Conservation (phyloP, 164 flowering plant genomes). For the Piper betle region DNA sequence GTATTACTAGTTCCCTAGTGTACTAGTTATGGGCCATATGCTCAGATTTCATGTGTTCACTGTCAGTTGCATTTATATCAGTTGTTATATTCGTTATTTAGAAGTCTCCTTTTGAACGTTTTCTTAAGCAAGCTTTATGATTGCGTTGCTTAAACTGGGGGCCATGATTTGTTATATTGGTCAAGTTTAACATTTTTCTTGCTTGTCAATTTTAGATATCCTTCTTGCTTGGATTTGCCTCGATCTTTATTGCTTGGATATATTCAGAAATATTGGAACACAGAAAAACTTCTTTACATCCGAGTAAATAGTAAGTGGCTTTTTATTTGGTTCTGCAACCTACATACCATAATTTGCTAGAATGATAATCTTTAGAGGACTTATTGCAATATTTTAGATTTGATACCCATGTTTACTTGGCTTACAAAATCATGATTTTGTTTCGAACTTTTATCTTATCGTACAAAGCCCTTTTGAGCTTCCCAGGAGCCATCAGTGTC, state of each 20-base stretch:
- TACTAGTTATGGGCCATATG: not conserved
- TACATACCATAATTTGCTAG: not conserved
- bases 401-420: not conserved
- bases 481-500: too few relatives aligned
- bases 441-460: not conserved
- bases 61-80: not conserved
- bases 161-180: not conserved
- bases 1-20: too few relatives aligned
- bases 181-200: not conserved
- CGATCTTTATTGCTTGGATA: slow-evolving; percentile 74
- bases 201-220: slow-evolving; percentile 46
- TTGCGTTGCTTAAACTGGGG: not conserved
- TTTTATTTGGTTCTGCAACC: not conserved
- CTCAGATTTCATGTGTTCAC: not conserved
- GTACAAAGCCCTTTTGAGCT: not conserved
- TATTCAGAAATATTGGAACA: slow-evolving; percentile 74
- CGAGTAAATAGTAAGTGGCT: not conserved
- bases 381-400: not conserved
- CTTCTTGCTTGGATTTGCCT: slow-evolving; percentile 71
- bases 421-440: not conserved
- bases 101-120: not conserved
- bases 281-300: slow-evolving; percentile 27
- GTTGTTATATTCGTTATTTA: not conserved
- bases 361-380: not conserved
- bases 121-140: not conserved